Conservation (phyloP, 2,329 filamentous ascomycete species). For the Hypocreales sp. region DNA sequence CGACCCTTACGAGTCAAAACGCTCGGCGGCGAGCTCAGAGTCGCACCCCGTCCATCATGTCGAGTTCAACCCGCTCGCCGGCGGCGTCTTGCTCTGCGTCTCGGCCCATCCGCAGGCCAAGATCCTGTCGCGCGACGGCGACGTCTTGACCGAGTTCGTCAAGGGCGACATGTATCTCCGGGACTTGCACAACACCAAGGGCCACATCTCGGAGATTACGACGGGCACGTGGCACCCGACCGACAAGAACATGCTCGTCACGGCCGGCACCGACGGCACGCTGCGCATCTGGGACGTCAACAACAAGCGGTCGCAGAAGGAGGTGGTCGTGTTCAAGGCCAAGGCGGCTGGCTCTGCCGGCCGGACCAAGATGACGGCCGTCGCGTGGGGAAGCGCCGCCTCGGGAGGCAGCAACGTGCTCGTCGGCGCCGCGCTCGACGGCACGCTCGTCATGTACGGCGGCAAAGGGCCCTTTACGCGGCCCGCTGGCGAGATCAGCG, state of each 20-base stretch:
- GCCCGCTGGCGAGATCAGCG: constrained; percentile 67
- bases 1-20: constrained; percentile 69
- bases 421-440: constrained; percentile 73
- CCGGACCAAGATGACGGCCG: constrained; percentile 82
- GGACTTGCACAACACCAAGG: constrained; percentile 96
- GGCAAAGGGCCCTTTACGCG: constrained; percentile 76
- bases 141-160: constrained; percentile 71
- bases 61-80: constrained; percentile 71
- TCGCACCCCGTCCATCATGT: constrained; percentile 79
- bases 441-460: constrained; percentile 80
- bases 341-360: constrained; percentile 77
- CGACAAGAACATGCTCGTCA: constrained; percentile 72
- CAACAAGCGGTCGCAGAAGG: constrained; percentile 74
- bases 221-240: constrained; percentile 84
- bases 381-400: constrained; percentile 65
- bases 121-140: constrained; percentile 78
- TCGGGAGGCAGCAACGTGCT: constrained; percentile 70
- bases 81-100: constrained; percentile 69
- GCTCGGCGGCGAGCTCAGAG: constrained; percentile 52
- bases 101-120: constrained; percentile 83
- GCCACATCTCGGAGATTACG: constrained; percentile 84
- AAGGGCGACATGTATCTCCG: constrained; percentile 98
- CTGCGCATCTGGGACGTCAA: constrained; percentile 95
- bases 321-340: constrained; percentile 93
- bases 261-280: constrained; percentile 88